Evolutionary conservation across 768 basidiomycete species (phyloP), one percentile per base, ranked within the genome.

Genomic region (Russula foetens): DNA sequence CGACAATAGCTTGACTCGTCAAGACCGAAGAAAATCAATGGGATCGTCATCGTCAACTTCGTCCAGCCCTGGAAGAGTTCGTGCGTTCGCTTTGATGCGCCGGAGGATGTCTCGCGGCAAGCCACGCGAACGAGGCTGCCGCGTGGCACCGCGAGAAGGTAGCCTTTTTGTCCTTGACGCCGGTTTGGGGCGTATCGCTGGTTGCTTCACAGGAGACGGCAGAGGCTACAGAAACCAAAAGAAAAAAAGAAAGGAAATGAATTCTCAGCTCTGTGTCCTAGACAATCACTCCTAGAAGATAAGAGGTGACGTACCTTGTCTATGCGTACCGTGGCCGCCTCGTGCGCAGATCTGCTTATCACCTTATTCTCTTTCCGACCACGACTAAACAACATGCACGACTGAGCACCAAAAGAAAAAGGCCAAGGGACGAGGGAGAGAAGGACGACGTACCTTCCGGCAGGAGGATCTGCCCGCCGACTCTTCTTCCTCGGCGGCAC

Each of bases 1-100:
- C 24, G 14, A 56, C 46, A 48, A 39, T 9, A 29, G 31, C 8
- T n/a, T 17, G 3, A 39, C 38, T n/a, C 15, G 14, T 44, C 24
- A 57, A 6, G 15, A 62, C 4, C 60, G 56, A 52, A 62, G 56
- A 29, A 62, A 62, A 49, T 62, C 50, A 28, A 62, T 62, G 24
- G 56, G 60, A 47, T 62, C 60, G 50, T 62, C 60, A 15, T 57
- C 60, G 23, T 62, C 60, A 28, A 51, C 14, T 5, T 53, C 58
- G 15, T 47, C 21, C 9, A 31, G n/a, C 21, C 38, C 49, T 8
- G 38, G 48, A 45, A 26, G 44, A 14, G 17, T 28, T 15, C n/a
- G 60, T 11, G 55, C 60, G 24, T 51, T 57, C 17, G 17, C 23
- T 17, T 53, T 52, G 38, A 62, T 47, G 5, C 60, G 60, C 3